Base-by-base conservation (phyloP, 768 basidiomycete genomes). In the Phaeolepiota aurea region DNA sequence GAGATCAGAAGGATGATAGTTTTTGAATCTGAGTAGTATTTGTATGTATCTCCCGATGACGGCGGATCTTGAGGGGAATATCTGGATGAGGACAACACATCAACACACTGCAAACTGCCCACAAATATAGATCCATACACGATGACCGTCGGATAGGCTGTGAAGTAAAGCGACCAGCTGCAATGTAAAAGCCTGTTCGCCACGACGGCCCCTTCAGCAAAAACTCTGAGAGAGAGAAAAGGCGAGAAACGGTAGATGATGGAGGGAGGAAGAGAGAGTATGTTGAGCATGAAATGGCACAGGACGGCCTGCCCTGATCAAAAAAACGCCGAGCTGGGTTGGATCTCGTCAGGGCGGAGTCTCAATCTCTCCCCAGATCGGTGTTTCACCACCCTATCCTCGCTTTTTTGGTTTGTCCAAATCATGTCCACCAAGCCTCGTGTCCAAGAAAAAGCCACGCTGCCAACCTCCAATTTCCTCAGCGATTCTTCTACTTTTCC, bases 41-140 rank as follows among this genome's bases (percentile, higher is more conserved):
- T 61, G 57, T 56, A 53, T 63, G 61, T 74, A 76, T 77, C 75
- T 73, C 71, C 77, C 79, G 77, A 80, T 79, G 76, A 58, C 68
- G 64, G 63, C 73, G 74, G 77, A 79, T 74, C 72, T 73, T 48
- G 57, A 44, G 49, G 22, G 42, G 34, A 47, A 54, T 48, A 44
- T 46, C 51, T 46, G 48, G 36, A 52, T 41, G 44, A 40, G 45
- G 46, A 49, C 41, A 43, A 47, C 32, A 52, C 44, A 52, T 49
- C 40, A 54, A 50, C 46, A 47, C 43, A 40, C 31, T 31, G 37
- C 34, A 41, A 32, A 19, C 42, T 35, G 44, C 44, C 40, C 35
- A 32, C n/a, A 36, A 34, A 44, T n/a, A 40, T 31, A 38, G 40
- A 41, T 51, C 42, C 43, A 18, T 35, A 52, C 49, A 9, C 28